These are phyloP conservation scores for Camptophora hylomeconis DNA, from an alignment of 2,329 filamentous ascomycete species.

Conservation along the genomic window DNA sequence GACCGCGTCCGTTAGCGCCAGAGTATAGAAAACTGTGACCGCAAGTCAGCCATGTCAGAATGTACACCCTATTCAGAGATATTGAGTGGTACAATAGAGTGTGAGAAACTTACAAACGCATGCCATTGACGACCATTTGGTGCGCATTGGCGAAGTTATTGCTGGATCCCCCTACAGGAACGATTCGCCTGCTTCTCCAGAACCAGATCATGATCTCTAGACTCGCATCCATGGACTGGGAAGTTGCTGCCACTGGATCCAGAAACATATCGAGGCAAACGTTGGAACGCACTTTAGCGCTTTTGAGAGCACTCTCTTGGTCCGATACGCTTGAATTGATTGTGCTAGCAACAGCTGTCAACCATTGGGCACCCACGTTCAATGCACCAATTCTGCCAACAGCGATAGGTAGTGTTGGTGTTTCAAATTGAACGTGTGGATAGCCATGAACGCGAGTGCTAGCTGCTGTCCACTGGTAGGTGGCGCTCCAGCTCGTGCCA, in stretches of 20 bases:
- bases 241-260: conserved; percentile 1
- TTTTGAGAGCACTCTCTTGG: conserved; percentile 1
- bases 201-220: conserved; percentile 8
- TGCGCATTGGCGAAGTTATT: conserved; percentile 5
- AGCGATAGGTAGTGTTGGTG: conserved; percentile 2
- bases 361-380: conserved; percentile 1
- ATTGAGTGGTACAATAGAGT: not conserved
- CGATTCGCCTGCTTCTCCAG: conserved; percentile 2
- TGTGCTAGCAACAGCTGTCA: conserved; percentile 3
- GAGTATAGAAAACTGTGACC: conserved; percentile 6
- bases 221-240: conserved; percentile 1
- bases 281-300: conserved; percentile 4
- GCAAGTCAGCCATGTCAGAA: not conserved
- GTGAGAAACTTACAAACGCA: conserved; percentile 4
- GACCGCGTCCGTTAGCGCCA: conserved; percentile 6
- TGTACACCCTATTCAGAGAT: not conserved
- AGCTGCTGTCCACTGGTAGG: conserved; percentile 5
- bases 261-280: conserved; percentile 6
- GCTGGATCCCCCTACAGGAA: conserved; percentile 4
- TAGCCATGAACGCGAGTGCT: conserved; percentile 5
- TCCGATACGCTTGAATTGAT: not conserved
- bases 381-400: conserved; percentile 1
- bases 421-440: conserved; percentile 6
- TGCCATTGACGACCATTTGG: conserved; percentile 5
- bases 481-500: conserved; percentile 6